phyloP scores from a whole-genome alignment of 208 protist genomes.

The Trypanosoma cruzi region DNA sequence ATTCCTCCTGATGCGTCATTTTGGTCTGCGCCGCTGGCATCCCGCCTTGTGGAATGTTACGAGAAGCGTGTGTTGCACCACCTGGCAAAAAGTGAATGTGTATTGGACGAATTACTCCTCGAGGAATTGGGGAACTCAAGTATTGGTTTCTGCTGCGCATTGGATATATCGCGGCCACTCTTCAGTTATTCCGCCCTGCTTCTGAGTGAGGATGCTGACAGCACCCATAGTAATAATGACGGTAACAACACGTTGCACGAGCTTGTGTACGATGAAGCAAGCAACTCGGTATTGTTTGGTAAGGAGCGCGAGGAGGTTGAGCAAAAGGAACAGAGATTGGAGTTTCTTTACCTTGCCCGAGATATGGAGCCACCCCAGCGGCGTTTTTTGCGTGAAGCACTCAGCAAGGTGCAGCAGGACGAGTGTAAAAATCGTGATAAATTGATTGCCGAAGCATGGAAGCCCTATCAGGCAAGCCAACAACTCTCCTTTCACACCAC shows the following conservation, averaged over 20 bases:
- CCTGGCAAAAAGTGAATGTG: slow-evolving; percentile 1
- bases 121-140: background rate
- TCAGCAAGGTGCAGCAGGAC: background rate
- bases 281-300: slow-evolving; percentile 5
- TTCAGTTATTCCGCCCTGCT: slow-evolving; percentile 16
- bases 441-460: slow-evolving; percentile 1
- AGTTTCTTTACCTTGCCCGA: slow-evolving; percentile 12
- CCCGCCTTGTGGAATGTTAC: slow-evolving; percentile 9
- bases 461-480: background rate
- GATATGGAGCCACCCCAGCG: slow-evolving; percentile 16
- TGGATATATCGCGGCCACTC: background rate
- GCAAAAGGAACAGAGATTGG: background rate
- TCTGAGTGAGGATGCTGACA: background rate
- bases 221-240: background rate
- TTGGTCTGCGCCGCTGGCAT: background rate
- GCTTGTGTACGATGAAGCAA: slow-evolving; percentile 15
- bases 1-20: slow-evolving; percentile 11
- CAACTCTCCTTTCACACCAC: slow-evolving; percentile 9
- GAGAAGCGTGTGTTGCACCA: slow-evolving; percentile 23
- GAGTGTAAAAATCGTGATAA: background rate
- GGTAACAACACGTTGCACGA: background rate
- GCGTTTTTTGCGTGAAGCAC: slow-evolving; percentile 18
- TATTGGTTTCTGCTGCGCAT: background rate
- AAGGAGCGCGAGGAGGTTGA: slow-evolving; percentile 2
- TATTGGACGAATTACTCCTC: background rate